These are phyloP conservation scores for Ceratonia siliqua DNA, from an alignment of 306 rosid species.

Conservation along the genomic window DNA sequence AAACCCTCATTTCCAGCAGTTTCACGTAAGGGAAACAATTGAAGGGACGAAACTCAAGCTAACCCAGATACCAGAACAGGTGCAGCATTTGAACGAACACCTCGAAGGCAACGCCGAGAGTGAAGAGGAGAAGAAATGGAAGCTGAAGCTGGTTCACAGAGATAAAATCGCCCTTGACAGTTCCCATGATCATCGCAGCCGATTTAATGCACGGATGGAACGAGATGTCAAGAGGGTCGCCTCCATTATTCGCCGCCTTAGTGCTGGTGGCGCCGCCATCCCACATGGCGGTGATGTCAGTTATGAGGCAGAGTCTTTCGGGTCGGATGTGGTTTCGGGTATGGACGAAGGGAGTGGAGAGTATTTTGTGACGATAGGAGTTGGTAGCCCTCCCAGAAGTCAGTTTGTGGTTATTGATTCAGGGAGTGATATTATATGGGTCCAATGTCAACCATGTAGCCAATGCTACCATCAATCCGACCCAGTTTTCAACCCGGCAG, in stretches of 20 bases:
- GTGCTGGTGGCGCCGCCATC: neutral
- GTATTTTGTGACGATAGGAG: slow-evolving; percentile 81
- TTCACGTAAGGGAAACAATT: slow-evolving; percentile 37
- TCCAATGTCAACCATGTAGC: slow-evolving; percentile 86
- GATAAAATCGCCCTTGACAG: slow-evolving; percentile 46
- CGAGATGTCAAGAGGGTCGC: slow-evolving; percentile 67
- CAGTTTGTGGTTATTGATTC: slow-evolving; percentile 90
- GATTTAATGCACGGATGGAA: slow-evolving; percentile 56
- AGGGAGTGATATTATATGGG: slow-evolving; percentile 96
- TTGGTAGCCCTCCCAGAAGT: slow-evolving; percentile 84
- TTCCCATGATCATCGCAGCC: slow-evolving; percentile 13
- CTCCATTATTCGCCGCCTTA: slow-evolving; percentile 47
- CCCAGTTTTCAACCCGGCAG: slow-evolving; percentile 87
- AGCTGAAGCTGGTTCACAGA: slow-evolving; percentile 67
- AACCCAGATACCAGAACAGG: slow-evolving; percentile 9
- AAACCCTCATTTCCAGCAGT: slow-evolving; percentile 45
- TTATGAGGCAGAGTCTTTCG: slow-evolving; percentile 49
- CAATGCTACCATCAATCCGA: slow-evolving; percentile 87
- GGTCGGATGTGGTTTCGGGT: slow-evolving; percentile 90
- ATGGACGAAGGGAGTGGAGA: slow-evolving; percentile 96
- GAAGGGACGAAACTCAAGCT: slow-evolving; percentile 29
- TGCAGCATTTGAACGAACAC: neutral
- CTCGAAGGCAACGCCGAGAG: neutral
- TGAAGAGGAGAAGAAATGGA: slow-evolving; percentile 35
- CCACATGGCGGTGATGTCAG: neutral